These are phyloP conservation scores for Conoideocrella luteorostrata DNA, from an alignment of 2,329 filamentous ascomycete genomes.

Conservation along the genomic window DNA sequence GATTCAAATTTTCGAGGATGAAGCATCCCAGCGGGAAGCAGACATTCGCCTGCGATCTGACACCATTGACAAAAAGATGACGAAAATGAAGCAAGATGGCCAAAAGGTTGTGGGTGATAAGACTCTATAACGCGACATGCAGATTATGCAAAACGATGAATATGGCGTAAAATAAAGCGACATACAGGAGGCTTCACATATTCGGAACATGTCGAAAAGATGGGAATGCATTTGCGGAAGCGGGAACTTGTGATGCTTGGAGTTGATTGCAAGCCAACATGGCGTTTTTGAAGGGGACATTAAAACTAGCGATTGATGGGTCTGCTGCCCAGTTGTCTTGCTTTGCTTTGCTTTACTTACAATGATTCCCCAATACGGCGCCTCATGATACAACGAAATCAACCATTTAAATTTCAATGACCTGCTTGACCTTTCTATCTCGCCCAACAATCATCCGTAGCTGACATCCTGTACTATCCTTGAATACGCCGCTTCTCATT, in stretches of 20 bases:
- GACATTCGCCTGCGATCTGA: slow-evolving; percentile 46
- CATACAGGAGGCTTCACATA: too few relatives aligned
- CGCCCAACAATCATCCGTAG: slow-evolving; percentile 55
- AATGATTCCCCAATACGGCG: background rate
- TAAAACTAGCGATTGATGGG: background rate
- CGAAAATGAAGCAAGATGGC: slow-evolving; percentile 50
- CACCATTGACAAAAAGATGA: slow-evolving; percentile 48
- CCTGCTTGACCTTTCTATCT: slow-evolving; percentile 45
- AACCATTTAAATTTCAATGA: background rate
- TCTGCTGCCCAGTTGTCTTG: background rate
- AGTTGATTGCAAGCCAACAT: background rate
- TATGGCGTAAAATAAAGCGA: too few relatives aligned
- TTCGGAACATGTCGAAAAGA: too few relatives aligned
- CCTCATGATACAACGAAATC: background rate
- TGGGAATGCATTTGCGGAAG: too few relatives aligned
- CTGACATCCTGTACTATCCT: slow-evolving; percentile 44
- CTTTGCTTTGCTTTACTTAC: slow-evolving; percentile 8
- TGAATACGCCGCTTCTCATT: slow-evolving; percentile 51
- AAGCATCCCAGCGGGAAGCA: slow-evolving; percentile 49
- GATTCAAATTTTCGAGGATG: slow-evolving; percentile 45
- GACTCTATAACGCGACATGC: slow-evolving; percentile 15
- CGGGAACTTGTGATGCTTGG: background rate
- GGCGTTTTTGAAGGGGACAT: slow-evolving; percentile 2
- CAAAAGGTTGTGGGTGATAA: slow-evolving; percentile 47
- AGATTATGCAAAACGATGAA: too few relatives aligned